Evolutionary conservation across 441 rosid genomes (phyloP), one percentile per base, ranked within the genome.

Genomic region (Manihot esculenta): DNA sequence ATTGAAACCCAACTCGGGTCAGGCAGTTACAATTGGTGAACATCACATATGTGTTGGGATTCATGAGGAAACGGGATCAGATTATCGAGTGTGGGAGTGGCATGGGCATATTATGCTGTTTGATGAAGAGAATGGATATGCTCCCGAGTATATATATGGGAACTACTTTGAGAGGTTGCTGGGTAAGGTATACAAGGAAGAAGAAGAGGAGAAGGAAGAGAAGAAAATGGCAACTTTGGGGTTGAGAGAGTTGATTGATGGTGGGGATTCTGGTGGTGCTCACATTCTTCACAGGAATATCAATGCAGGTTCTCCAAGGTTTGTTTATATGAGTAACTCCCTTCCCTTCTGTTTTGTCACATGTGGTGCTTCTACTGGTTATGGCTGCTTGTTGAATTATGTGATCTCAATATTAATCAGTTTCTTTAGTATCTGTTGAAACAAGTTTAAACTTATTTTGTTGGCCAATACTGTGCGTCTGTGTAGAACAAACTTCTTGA

Each of bases 1-100:
- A 10, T 83, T 92, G 21, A 90, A 88, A 45, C 91, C 98, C 58
- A 94, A 89, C 78, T 92, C 99, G 0, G 92, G 97, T 2, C 90
- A 90, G 67, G 94, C 97, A 0, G 93, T 90, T 42, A 82, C 92
- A 2, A 77, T 92, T 68, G 86, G 89, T 53, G 98, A 90, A 35
- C 97, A 92, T 77, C 89, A 90, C 64, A 84, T 94, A 62, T 92
- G 94, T 70, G 83, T 92, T 35, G 95, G 91, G 74, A 90, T 73
- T 71, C 90, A 86, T 23, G 84, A 92, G 77, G 99, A 92, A 48
- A 77, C 79, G 26, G 97, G 82, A 8, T 88, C 93, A 30, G 96
- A 87, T 68, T 89, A 88, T 77, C 87, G 98, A 69, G 93, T 90
- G 3, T 94, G 99, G 99, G 99, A 94, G 83, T 94, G 99, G 97